phyloP scores from a whole-genome alignment of 2,329 filamentous ascomycete genomes.

The Aspergillus ochraceoroseus region DNA sequence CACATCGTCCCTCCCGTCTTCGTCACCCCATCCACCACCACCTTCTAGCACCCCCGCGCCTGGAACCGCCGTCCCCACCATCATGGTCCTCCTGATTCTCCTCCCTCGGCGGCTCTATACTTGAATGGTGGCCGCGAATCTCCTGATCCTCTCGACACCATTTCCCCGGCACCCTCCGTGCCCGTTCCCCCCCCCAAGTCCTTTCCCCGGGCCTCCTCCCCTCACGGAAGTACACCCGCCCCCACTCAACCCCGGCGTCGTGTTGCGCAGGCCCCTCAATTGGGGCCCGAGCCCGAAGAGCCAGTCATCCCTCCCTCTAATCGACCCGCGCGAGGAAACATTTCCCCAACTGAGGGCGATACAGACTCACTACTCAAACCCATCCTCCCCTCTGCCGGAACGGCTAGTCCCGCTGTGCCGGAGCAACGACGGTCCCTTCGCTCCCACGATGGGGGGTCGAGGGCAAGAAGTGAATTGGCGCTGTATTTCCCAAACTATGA shows the following conservation, averaged over 20 bases:
- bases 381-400: constrained; percentile 3
- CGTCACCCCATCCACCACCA: constrained; percentile 14
- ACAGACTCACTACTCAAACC: neutral
- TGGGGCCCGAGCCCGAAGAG: neutral
- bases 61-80: constrained; percentile 19
- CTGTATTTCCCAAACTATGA: constrained; percentile 93
- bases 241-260: constrained; percentile 10
- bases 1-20: constrained; percentile 1
- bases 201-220: neutral
- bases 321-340: neutral
- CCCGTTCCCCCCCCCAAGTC: constrained; percentile 8
- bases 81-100: constrained; percentile 16
- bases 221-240: constrained; percentile 11
- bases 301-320: constrained; percentile 4
- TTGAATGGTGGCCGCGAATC: constrained; percentile 26
- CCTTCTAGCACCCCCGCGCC: constrained; percentile 15
- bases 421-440: constrained; percentile 69
- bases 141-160: constrained; percentile 27
- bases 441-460: constrained; percentile 73
- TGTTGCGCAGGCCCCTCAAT: constrained; percentile 1
- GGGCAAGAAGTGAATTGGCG: constrained; percentile 86
- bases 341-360: neutral
- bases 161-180: constrained; percentile 19
- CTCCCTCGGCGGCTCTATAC: constrained; percentile 19
- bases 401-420: constrained; percentile 8